A percentile compares a stretch with the other conserved stretches of the same genome.
These are phyloP conservation scores for Rhodotorula sp. DNA, from an alignment of 1,284 basidiomycete species.

Conservation along the genomic window DNA sequence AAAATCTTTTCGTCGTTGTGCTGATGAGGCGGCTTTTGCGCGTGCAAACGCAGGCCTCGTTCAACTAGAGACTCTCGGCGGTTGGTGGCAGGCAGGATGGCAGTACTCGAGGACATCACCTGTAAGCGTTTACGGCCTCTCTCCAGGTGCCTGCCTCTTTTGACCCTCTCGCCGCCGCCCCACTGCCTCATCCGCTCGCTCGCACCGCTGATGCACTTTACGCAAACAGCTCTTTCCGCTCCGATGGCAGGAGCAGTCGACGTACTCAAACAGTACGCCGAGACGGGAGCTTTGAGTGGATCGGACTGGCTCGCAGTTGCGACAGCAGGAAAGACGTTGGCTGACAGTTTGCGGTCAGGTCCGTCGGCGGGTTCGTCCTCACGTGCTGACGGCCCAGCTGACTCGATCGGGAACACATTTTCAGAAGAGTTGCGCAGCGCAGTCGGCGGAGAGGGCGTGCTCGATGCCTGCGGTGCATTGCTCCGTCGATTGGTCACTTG, in stretches of 20 bases:
- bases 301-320: neutral
- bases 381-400: neutral
- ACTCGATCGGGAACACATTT: neutral
- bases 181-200: neutral
- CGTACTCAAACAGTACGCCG: neutral
- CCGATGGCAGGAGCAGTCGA: neutral
- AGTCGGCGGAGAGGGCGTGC: neutral
- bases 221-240: neutral
- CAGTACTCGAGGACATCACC: neutral
- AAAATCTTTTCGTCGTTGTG: too few species aligned
- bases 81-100: neutral
- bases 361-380: neutral
- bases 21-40: neutral
- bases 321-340: constrained; percentile 4
- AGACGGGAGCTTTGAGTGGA: too few species aligned
- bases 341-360: constrained; percentile 17
- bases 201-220: neutral
- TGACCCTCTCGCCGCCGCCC: neutral
- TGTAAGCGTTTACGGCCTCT: neutral
- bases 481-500: neutral
- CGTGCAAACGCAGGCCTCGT: too few species aligned
- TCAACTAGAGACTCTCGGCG: too few species aligned
- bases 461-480: neutral
- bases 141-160: neutral
- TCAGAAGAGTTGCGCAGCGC: constrained; percentile 18